Percentiles rank a stretch among this genome's conserved stretches.
phyloP scores from a whole-genome alignment of 2,329 filamentous ascomycete species.

The Alternaria sp. region DNA sequence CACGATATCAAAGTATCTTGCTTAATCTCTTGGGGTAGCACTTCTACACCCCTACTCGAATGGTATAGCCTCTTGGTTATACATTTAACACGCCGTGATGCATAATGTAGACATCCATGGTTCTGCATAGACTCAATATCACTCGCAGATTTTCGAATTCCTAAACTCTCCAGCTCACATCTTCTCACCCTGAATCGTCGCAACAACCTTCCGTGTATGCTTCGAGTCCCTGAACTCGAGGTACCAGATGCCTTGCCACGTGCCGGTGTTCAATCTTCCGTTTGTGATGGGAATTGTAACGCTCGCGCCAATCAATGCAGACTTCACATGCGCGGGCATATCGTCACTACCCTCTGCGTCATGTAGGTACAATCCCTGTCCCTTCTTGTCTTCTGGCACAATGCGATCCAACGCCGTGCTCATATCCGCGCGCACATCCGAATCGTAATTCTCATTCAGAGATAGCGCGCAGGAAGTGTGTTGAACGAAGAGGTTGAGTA shows the following conservation, averaged over 20 bases:
- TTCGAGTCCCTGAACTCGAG: conserved; percentile 82
- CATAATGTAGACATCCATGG: background rate
- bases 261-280: conserved; percentile 74
- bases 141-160: background rate
- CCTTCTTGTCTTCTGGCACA: conserved; percentile 75
- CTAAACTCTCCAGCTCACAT: conserved; percentile 37
- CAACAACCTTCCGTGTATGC: conserved; percentile 83
- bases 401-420: conserved; percentile 91
- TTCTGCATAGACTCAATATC: background rate
- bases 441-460: conserved; percentile 91
- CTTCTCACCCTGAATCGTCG: conserved; percentile 92
- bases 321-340: conserved; percentile 97
- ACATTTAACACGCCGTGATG: background rate
- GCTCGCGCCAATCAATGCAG: conserved; percentile 84
- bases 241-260: conserved; percentile 94
- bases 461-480: conserved; percentile 92
- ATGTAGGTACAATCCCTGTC: conserved; percentile 75
- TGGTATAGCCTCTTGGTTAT: background rate
- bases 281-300: conserved; percentile 91
- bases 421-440: conserved; percentile 91
- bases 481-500: conserved; percentile 88
- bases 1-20: background rate
- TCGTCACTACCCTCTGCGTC: conserved; percentile 87
- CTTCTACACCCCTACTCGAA: background rate
- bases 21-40: background rate